Evolutionary conservation across 2,329 filamentous ascomycete genomes (phyloP).

Genomic region (Epichloe glyceriae): DNA sequence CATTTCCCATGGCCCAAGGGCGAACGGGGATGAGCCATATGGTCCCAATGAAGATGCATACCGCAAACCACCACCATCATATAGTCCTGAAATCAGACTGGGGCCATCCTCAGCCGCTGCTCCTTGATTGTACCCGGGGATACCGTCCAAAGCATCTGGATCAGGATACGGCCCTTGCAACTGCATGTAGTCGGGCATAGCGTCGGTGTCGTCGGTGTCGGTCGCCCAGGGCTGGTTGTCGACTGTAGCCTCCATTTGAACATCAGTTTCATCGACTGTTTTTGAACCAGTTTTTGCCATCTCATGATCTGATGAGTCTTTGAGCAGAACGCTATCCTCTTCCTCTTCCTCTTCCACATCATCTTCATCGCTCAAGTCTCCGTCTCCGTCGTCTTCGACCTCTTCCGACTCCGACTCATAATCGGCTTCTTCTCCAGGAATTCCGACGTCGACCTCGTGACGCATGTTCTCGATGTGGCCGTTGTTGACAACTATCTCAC

Average conservation of each 20-base stretch:
- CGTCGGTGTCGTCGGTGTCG: slow-evolving; percentile 1
- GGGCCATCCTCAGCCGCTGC: not conserved
- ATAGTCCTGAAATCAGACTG: slow-evolving; percentile 4
- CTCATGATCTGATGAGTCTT: slow-evolving; percentile 18
- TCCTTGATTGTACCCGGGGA: slow-evolving; percentile 1
- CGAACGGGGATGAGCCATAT: slow-evolving; percentile 11
- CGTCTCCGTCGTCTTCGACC: slow-evolving; percentile 10
- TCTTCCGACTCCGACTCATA: not conserved
- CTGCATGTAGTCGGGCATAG: slow-evolving; percentile 4
- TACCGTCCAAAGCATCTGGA: slow-evolving; percentile 1
- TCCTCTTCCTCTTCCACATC: slow-evolving; percentile 11
- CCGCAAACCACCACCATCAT: slow-evolving; percentile 3
- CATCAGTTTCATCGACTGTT: slow-evolving; percentile 3
- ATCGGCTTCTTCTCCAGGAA: not conserved
- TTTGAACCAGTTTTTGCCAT: not conserved
- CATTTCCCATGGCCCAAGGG: slow-evolving; percentile 8
- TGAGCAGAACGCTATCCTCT: slow-evolving; percentile 22
- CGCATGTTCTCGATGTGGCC: slow-evolving; percentile 61
- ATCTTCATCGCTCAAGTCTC: slow-evolving; percentile 3
- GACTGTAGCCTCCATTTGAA: slow-evolving; percentile 6
- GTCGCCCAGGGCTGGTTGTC: slow-evolving; percentile 1
- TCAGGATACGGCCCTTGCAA: slow-evolving; percentile 5
- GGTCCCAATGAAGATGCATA: slow-evolving; percentile 5
- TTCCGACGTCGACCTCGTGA: slow-evolving; percentile 37
- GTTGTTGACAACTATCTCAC: slow-evolving; percentile 77